Conservation (phyloP, 2,329 filamentous ascomycete genomes). For the Pseudocercospora eumusae region DNA sequence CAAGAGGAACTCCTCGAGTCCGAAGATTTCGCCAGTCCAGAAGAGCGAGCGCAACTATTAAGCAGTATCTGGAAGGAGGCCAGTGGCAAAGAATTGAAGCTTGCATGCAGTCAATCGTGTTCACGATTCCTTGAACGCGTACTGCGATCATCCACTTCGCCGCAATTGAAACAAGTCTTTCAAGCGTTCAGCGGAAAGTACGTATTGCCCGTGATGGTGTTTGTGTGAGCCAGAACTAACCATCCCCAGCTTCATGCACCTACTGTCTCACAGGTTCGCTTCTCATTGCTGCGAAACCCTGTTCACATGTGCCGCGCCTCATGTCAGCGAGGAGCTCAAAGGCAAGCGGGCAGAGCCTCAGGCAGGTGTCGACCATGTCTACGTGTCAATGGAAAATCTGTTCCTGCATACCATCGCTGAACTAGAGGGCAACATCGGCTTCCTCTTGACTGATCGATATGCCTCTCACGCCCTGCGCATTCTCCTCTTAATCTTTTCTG, state of each 20-base stretch:
- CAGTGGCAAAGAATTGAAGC: conserved; percentile 88
- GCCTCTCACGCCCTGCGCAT: conserved; percentile 90
- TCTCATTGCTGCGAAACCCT: conserved; percentile 96
- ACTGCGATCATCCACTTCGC: conserved; percentile 74
- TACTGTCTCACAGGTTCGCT: conserved; percentile 93
- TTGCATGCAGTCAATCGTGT: conserved; percentile 93
- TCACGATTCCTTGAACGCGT: conserved; percentile 89
- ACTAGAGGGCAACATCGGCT: conserved; percentile 80
- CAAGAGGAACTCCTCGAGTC: conserved; percentile 83
- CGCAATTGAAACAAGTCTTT: conserved; percentile 85
- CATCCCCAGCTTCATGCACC: conserved; percentile 66
- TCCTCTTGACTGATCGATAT: conserved; percentile 81
- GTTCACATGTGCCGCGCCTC: conserved; percentile 77
- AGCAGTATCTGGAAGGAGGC: conserved; percentile 85
- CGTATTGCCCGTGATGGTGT: conserved; percentile 31
- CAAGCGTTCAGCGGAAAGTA: conserved; percentile 77
- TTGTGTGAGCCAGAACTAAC: background rate
- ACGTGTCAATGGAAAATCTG: conserved; percentile 75
- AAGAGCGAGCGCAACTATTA: conserved; percentile 60
- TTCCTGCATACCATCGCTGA: conserved; percentile 84
- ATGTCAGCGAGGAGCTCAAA: conserved; percentile 71
- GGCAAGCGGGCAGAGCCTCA: conserved; percentile 44
- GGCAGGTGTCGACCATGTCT: conserved; percentile 54
- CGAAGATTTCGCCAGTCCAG: conserved; percentile 78
- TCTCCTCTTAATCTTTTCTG: conserved; percentile 80